phyloP scores from a whole-genome alignment of 2,329 filamentous ascomycete genomes.

The Phoma sp. region DNA sequence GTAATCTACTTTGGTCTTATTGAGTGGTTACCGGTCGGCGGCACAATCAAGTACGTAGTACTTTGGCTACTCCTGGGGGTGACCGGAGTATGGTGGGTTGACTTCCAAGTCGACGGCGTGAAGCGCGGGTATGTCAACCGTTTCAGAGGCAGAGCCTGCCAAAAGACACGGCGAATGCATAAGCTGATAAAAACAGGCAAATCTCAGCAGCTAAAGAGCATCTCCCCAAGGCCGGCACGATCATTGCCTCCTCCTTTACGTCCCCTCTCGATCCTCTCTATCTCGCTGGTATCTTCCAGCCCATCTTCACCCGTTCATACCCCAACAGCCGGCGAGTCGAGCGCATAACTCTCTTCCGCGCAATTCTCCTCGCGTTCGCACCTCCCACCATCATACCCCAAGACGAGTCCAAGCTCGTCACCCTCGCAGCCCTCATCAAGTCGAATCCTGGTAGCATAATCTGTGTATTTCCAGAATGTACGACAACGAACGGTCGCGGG shows the following conservation, averaged over 20 bases:
- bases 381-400: conserved; percentile 54
- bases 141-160: not conserved
- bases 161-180: not conserved
- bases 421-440: conserved; percentile 60
- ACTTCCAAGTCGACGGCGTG: conserved; percentile 96
- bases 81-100: conserved; percentile 96
- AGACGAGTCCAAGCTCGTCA: conserved; percentile 41
- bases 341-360: conserved; percentile 76
- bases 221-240: conserved; percentile 77
- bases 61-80: conserved; percentile 88
- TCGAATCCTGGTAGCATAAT: conserved; percentile 77
- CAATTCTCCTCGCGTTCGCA: conserved; percentile 75
- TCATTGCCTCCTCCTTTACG: conserved; percentile 91
- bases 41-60: conserved; percentile 76
- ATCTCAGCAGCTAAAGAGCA: conserved; percentile 54
- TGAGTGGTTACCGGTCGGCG: conserved; percentile 78
- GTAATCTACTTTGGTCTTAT: conserved; percentile 79
- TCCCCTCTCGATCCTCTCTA: conserved; percentile 93
- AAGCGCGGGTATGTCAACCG: conserved; percentile 72
- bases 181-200: conserved; percentile 21
- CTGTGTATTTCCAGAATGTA: conserved; percentile 91
- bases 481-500: conserved; percentile 89
- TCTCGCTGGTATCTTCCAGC: conserved; percentile 93
- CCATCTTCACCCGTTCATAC: conserved; percentile 88
- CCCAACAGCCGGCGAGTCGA: conserved; percentile 75